A percentile compares a stretch with the other conserved stretches of the same genome.
phyloP scores from a whole-genome alignment of 2,329 filamentous ascomycete genomes.

The Daldinia sp. region DNA sequence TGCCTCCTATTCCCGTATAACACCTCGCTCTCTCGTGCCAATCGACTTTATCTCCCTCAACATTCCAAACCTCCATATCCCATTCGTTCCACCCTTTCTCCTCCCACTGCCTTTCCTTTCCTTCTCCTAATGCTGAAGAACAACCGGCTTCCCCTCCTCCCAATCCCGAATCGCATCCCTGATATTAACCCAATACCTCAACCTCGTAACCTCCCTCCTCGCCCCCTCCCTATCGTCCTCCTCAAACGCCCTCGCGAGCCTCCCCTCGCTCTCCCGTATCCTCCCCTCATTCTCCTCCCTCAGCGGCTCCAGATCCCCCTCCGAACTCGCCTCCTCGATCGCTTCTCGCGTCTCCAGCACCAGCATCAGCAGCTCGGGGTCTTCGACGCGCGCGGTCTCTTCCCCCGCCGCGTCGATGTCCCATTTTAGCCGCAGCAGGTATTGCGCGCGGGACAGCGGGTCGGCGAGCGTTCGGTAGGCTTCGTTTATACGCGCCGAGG shows the following conservation, averaged over 20 bases:
- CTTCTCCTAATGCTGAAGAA: constrained; percentile 62
- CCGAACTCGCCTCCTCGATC: constrained; percentile 76
- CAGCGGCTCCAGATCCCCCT: constrained; percentile 73
- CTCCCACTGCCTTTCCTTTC: background rate
- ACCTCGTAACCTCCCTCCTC: constrained; percentile 76
- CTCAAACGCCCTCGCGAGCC: constrained; percentile 74
- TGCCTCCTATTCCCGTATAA: background rate
- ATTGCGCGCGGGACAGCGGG: constrained; percentile 87
- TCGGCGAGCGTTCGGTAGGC: constrained; percentile 87
- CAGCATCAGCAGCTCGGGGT: constrained; percentile 76
- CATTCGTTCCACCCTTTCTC: no score
- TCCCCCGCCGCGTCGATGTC: constrained; percentile 84
- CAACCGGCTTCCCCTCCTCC: constrained; percentile 78
- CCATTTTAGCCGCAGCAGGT: constrained; percentile 74
- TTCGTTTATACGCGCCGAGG: constrained; percentile 88
- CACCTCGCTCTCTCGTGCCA: background rate
- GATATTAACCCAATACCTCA: constrained; percentile 94
- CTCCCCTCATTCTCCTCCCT: constrained; percentile 75
- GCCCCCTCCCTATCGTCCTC: constrained; percentile 74
- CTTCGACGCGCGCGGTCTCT: constrained; percentile 77
- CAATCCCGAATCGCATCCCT: constrained; percentile 83
- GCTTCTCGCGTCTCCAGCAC: constrained; percentile 84
- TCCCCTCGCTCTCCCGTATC: constrained; percentile 71
- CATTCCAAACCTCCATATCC: background rate
- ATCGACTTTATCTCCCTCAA: background rate